These are phyloP conservation scores for Tillandsia fasciculata DNA, from an alignment of 176 grass and related monocot species.

Conservation along the genomic window DNA sequence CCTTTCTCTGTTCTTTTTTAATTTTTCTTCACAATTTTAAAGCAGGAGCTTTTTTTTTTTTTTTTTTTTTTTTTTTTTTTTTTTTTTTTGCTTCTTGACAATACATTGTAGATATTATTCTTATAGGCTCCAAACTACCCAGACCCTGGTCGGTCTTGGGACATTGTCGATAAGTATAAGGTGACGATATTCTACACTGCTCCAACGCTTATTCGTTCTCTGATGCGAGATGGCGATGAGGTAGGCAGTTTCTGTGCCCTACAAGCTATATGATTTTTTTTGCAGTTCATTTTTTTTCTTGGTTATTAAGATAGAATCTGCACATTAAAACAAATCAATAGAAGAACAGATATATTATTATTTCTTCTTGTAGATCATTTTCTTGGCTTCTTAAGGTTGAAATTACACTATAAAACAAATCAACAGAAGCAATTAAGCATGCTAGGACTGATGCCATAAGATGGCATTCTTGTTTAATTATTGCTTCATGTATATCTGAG, in stretches of 20 bases:
- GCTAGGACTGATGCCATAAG: background rate
- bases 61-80: background rate
- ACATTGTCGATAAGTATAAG: constrained; percentile 90
- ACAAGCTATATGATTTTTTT: background rate
- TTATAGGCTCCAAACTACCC: constrained; percentile 93
- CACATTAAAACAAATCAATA: too few species aligned
- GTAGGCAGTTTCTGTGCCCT: constrained; percentile 24
- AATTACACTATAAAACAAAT: background rate
- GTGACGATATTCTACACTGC: constrained; percentile 99
- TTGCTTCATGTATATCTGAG: background rate
- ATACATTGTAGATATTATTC: background rate
- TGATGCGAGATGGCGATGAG: constrained; percentile 85
- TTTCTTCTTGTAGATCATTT: background rate
- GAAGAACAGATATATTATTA: too few species aligned
- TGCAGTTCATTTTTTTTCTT: constrained; percentile 14
- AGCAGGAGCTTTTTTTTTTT: background rate
- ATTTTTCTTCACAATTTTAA: background rate
- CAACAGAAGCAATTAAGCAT: background rate
- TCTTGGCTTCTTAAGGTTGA: background rate
- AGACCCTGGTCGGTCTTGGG: constrained; percentile 79
- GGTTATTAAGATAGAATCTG: too few species aligned
- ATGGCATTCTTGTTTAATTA: background rate
- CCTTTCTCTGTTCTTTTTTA: background rate
- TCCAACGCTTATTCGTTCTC: constrained; percentile 84
- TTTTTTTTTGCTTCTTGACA: background rate